Conservation (phyloP, 2,329 filamentous ascomycete genomes). For the Talaromyces sp. region DNA sequence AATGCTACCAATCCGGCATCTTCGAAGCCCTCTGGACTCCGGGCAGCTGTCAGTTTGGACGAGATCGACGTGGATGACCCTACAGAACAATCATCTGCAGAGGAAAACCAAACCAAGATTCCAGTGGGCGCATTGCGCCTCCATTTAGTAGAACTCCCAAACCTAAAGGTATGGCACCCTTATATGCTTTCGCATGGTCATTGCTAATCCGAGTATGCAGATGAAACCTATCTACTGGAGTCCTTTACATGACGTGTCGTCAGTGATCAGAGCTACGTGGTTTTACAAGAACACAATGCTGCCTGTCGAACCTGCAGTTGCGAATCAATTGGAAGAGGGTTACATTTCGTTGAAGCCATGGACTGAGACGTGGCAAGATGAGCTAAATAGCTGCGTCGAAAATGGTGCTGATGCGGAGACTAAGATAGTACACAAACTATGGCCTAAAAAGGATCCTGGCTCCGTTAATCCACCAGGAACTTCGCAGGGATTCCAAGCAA, state of each 20-base stretch:
- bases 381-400: constrained; percentile 85
- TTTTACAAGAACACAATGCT: constrained; percentile 96
- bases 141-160: constrained; percentile 82
- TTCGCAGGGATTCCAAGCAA: constrained; percentile 40
- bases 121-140: constrained; percentile 88
- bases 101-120: constrained; percentile 58
- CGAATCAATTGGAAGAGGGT: constrained; percentile 90
- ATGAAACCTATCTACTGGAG: constrained; percentile 99
- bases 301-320: constrained; percentile 79
- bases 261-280: constrained; percentile 87
- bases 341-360: constrained; percentile 85
- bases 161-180: constrained; percentile 51
- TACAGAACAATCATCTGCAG: constrained; percentile 27
- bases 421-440: constrained; percentile 82
- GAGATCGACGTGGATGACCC: constrained; percentile 18
- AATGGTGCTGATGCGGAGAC: constrained; percentile 88
- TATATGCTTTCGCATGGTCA: not conserved
- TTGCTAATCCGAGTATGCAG: constrained; percentile 33
- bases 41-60: constrained; percentile 28
- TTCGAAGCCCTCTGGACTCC: constrained; percentile 32
- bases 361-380: constrained; percentile 90
- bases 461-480: constrained; percentile 39
- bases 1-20: constrained; percentile 15
- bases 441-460: constrained; percentile 63
- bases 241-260: constrained; percentile 83